phyloP scores from a whole-genome alignment of 495 filamentous ascomycete species.

The Extremus antarcticus region DNA sequence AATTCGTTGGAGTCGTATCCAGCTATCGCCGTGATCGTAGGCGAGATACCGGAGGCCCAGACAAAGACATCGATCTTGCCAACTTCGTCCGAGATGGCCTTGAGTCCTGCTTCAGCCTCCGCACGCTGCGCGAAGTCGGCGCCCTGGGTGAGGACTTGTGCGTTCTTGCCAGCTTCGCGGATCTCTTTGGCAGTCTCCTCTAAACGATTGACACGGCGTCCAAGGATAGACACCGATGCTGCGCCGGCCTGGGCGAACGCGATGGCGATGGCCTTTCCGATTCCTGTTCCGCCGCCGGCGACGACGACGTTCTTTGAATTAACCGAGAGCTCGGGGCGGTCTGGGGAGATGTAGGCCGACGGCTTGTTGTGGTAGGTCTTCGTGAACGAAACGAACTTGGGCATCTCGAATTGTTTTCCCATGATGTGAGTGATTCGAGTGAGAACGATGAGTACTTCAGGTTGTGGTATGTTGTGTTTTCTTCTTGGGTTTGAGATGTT shows the following conservation, averaged over 20 bases:
- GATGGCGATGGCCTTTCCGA: constrained; percentile 33
- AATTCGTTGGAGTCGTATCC: background rate
- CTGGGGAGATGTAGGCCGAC: too few species aligned
- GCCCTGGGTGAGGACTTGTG: background rate
- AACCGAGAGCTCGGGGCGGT: too few species aligned
- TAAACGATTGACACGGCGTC: constrained; percentile 27
- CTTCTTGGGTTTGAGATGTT: too few species aligned
- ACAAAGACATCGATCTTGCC: background rate
- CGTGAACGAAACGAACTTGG: too few species aligned
- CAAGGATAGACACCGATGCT: constrained; percentile 20
- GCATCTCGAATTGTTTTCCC: too few species aligned
- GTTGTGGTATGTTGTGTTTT: too few species aligned
- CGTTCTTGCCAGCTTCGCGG: background rate
- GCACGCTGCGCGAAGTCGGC: background rate
- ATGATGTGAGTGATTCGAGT: too few species aligned
- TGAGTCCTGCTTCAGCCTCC: background rate
- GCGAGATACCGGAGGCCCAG: background rate
- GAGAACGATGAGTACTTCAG: too few species aligned
- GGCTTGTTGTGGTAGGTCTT: too few species aligned
- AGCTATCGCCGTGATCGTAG: background rate
- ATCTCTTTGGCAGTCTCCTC: background rate
- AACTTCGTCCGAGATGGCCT: background rate
- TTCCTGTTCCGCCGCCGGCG: constrained; percentile 31
- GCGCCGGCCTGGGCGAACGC: constrained; percentile 34
- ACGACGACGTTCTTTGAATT: constrained; percentile 6